Conservation (phyloP, 2,329 filamentous ascomycete species). For the Elsinoe fawcettii region DNA sequence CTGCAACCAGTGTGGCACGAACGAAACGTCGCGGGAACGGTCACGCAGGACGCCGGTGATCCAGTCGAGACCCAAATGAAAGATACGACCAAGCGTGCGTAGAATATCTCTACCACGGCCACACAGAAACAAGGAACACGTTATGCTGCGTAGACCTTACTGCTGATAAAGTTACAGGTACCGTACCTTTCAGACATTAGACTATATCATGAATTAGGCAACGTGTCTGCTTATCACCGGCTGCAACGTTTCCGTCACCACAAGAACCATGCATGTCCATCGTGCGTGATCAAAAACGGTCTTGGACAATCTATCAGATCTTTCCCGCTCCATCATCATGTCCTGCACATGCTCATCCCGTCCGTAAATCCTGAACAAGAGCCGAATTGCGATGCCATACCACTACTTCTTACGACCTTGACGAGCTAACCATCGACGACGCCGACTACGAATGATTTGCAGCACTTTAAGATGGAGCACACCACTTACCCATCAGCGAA, state of each 20-base stretch:
- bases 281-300: not conserved
- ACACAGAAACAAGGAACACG: too few species aligned
- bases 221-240: not conserved
- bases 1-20: not conserved
- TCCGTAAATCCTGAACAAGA: too few species aligned
- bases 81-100: too few species aligned
- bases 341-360: not conserved
- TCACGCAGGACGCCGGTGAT: not conserved
- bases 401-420: too few species aligned
- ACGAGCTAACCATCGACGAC: not conserved
- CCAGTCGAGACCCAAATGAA: not conserved
- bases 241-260: not conserved
- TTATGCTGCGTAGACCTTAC: too few species aligned
- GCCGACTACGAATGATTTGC: not conserved
- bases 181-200: too few species aligned
- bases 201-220: too few species aligned
- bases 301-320: not conserved
- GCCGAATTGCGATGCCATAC: too few species aligned
- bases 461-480: not conserved
- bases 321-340: not conserved
- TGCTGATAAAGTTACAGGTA: too few species aligned
- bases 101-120: too few species aligned
- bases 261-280: not conserved
- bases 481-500: not conserved
- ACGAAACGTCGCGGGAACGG: not conserved